A percentile compares a stretch with the other conserved stretches of the same genome.
Evolutionary conservation across 1,139 yeast genomes (phyloP).

Genomic region (Blastobotrys indianensis): DNA sequence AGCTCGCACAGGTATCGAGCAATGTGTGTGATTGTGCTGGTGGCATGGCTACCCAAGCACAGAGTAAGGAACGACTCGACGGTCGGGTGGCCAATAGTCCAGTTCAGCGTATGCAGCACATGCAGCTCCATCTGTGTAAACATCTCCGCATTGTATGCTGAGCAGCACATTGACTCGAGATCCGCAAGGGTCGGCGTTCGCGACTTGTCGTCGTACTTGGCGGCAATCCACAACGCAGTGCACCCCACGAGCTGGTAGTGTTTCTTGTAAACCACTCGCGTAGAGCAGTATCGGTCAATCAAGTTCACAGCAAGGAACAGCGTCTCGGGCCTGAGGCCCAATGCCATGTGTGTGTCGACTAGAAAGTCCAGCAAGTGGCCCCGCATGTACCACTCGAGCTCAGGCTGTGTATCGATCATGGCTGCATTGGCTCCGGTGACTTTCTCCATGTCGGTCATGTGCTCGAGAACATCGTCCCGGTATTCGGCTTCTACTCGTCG

Average conservation of each 20-base stretch:
- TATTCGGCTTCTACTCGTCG: conserved; percentile 32
- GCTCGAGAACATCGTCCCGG: conserved; percentile 32
- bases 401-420: conserved; percentile 91
- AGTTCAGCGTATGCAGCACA: conserved; percentile 74
- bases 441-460: conserved; percentile 32
- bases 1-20: conserved; percentile 72
- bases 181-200: conserved; percentile 80
- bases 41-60: conserved; percentile 23
- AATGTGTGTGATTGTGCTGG: conserved; percentile 28
- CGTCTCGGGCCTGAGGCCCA: conserved; percentile 76
- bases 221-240: conserved; percentile 92
- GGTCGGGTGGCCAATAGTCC: conserved; percentile 68
- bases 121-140: conserved; percentile 96
- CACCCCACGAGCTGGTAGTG: conserved; percentile 93
- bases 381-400: conserved; percentile 89
- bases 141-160: conserved; percentile 89
- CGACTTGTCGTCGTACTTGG: conserved; percentile 87
- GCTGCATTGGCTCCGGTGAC: conserved; percentile 33
- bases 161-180: conserved; percentile 71
- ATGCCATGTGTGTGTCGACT: conserved; percentile 73
- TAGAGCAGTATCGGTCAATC: conserved; percentile 88
- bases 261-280: conserved; percentile 82
- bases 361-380: conserved; percentile 81
- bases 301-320: conserved; percentile 74
- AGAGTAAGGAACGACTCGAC: conserved; percentile 34